Evolutionary conservation across 257 asterid genomes (phyloP).

Genomic region (Solanum ahanhuiri): DNA sequence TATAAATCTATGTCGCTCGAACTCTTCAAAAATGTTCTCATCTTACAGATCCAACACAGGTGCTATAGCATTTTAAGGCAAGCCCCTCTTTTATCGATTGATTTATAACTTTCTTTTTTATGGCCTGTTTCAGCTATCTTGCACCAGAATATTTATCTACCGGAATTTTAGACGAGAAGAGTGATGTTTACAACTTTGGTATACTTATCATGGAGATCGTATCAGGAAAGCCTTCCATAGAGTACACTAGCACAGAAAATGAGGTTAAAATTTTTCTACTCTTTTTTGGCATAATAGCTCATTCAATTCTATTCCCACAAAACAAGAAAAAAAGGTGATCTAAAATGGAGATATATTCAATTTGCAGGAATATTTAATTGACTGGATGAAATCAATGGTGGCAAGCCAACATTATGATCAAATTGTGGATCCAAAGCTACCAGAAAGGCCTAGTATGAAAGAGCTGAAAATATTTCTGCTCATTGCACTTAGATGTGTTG

Average conservation of each 20-base stretch:
- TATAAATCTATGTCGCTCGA: not conserved
- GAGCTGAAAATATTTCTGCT: slow-evolving; percentile 37
- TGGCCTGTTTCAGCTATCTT: slow-evolving; percentile 18
- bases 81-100: not conserved
- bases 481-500: slow-evolving; percentile 48
- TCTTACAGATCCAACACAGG: not conserved
- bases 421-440: slow-evolving; percentile 38
- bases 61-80: not conserved
- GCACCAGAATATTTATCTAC: slow-evolving; percentile 26
- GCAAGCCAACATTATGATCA: slow-evolving; percentile 10
- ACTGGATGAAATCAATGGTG: slow-evolving; percentile 37
- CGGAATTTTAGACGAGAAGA: slow-evolving; percentile 15
- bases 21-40: not conserved
- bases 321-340: not conserved
- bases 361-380: slow-evolving; percentile 40
- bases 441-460: slow-evolving; percentile 14
- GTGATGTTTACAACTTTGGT: slow-evolving; percentile 53
- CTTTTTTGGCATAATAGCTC: not conserved
- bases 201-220: slow-evolving; percentile 48
- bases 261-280: slow-evolving; percentile 16
- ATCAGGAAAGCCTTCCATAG: slow-evolving; percentile 33
- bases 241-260: slow-evolving; percentile 14
- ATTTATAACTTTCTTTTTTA: not conserved
- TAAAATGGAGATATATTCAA: not conserved
- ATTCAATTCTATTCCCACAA: not conserved